These are phyloP conservation scores for Actinomucor elegans DNA, from an alignment of 371 early-diverging fungal genomes.

Conservation along the genomic window DNA sequence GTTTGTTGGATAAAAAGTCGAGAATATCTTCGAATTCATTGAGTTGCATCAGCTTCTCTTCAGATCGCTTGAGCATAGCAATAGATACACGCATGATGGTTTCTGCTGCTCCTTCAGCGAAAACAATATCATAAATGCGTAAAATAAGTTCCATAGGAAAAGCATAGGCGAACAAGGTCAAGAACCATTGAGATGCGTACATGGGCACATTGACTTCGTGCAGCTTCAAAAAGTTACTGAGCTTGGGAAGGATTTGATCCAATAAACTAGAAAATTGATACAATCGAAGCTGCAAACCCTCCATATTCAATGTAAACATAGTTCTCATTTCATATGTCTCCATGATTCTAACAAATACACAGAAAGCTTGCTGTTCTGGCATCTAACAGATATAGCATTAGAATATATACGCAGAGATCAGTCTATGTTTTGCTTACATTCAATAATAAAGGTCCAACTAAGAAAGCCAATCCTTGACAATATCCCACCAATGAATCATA, in stretches of 20 bases:
- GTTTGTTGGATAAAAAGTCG: conserved; percentile 68
- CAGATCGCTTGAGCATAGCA: conserved; percentile 81
- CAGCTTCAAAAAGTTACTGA: conserved; percentile 69
- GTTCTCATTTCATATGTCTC: conserved; percentile 82
- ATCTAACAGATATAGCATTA: conserved; percentile 54
- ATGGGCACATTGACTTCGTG: conserved; percentile 84
- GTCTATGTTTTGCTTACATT: conserved; percentile 76
- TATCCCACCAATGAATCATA: conserved; percentile 94
- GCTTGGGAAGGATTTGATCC: conserved; percentile 74
- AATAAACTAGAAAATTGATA: conserved; percentile 86
- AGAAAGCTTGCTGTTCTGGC: conserved; percentile 92
- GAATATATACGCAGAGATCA: too few relatives aligned
- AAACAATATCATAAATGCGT: conserved; percentile 84
- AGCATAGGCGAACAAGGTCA: conserved; percentile 88
- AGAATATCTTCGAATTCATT: conserved; percentile 85
- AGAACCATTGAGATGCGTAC: conserved; percentile 94
- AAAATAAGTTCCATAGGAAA: conserved; percentile 79
- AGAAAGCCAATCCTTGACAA: conserved; percentile 95
- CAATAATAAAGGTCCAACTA: conserved; percentile 91
- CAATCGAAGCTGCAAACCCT: conserved; percentile 80
- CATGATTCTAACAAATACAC: conserved; percentile 88
- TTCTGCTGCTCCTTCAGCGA: conserved; percentile 85
- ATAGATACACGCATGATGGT: conserved; percentile 90
- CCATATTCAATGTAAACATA: conserved; percentile 85
- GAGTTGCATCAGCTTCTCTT: conserved; percentile 70